Conservation (phyloP, 306 rosid genomes). For the Glycine latifolia region DNA sequence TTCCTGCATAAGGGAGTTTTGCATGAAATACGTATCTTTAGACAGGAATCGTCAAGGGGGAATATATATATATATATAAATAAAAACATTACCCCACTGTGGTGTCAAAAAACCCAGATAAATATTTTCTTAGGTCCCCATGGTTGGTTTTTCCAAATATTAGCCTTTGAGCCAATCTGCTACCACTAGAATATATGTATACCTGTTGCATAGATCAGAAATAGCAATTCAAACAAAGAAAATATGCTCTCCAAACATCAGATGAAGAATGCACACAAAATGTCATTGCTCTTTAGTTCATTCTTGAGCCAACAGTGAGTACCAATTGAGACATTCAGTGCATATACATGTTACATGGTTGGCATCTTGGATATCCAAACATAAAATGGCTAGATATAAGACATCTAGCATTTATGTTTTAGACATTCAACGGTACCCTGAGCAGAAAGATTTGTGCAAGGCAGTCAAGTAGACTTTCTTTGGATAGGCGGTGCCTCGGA, state of each 20-base stretch:
- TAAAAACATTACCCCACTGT: constrained; percentile 74
- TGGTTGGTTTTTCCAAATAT: constrained; percentile 82
- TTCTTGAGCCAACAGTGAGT: constrained; percentile 25
- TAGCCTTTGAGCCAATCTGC: constrained; percentile 96
- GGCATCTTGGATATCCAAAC: constrained; percentile 28
- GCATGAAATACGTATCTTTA: constrained; percentile 26
- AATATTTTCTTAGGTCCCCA: constrained; percentile 85
- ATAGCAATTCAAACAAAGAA: constrained; percentile 34
- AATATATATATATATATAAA: not conserved
- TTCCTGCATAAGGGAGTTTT: constrained; percentile 60
- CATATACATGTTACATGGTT: too few species aligned
- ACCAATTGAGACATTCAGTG: too few species aligned
- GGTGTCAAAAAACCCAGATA: constrained; percentile 93
- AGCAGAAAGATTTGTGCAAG: constrained; percentile 9
- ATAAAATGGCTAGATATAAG: constrained; percentile 1
- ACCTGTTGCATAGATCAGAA: constrained; percentile 62
- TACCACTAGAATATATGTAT: constrained; percentile 96
- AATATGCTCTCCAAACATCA: constrained; percentile 39
- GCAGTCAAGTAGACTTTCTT: not conserved
- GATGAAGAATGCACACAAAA: constrained; percentile 30
- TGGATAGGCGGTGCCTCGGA: not conserved
- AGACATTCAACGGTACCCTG: not conserved
- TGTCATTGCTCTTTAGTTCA: constrained; percentile 25
- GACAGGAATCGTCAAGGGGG: constrained; percentile 29
- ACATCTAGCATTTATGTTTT: not conserved